These are phyloP conservation scores for Plasmodium falciparum DNA, from an alignment of 169 alveolate species.

Conservation along the genomic window DNA sequence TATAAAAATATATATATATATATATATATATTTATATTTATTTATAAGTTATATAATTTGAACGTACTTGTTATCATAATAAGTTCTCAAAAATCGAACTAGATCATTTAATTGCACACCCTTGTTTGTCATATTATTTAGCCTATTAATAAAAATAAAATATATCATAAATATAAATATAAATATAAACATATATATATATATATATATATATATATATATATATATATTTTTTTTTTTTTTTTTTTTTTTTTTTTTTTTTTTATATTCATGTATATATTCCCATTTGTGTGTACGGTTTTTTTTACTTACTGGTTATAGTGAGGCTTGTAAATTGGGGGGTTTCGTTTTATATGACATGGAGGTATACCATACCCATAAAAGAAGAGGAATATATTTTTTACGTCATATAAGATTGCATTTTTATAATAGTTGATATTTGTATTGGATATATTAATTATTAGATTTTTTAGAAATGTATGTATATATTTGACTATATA, in stretches of 20 bases:
- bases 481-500: constrained; percentile 40
- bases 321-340: constrained; percentile 57
- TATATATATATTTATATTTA: no score
- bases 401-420: constrained; percentile 35
- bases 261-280: neutral
- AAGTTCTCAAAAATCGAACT: constrained; percentile 58
- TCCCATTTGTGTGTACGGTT: neutral
- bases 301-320: constrained; percentile 11
- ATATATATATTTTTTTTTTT: no score
- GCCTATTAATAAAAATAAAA: constrained; percentile 12
- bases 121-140: constrained; percentile 14
- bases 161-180: neutral
- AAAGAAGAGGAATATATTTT: constrained; percentile 55
- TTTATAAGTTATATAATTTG: neutral
- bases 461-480: constrained; percentile 30
- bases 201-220: neutral
- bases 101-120: constrained; percentile 71
- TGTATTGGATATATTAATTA: constrained; percentile 18
- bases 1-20: neutral
- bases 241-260: no score
- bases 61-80: constrained; percentile 69
- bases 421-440: constrained; percentile 57
- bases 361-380: constrained; percentile 77
- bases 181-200: neutral
- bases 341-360: neutral